Percentiles rank a stretch among this genome's conserved stretches.
Conservation (phyloP, 208 protist genomes). For the Entamoeba dispar region DNA sequence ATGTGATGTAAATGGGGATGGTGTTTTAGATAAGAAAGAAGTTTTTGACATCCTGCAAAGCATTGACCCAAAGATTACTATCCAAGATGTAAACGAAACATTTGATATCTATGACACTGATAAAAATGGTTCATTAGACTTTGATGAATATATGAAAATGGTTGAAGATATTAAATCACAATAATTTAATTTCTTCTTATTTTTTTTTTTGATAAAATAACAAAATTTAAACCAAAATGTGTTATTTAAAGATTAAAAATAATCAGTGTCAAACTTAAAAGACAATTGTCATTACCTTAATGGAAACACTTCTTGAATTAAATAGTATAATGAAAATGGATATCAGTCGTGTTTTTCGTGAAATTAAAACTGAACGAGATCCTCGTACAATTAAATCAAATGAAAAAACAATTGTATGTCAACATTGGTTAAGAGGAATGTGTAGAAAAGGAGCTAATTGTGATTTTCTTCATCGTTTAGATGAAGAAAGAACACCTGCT, state of each 20-base stretch:
- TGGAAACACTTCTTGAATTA: too few species aligned
- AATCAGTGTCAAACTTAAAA: too few species aligned
- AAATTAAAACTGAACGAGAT: background rate
- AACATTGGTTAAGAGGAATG: slow-evolving; percentile 37
- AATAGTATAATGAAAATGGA: too few species aligned
- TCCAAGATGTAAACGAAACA: background rate
- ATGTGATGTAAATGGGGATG: background rate
- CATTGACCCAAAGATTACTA: background rate
- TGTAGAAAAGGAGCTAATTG: slow-evolving; percentile 42
- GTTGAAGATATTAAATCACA: too few species aligned
- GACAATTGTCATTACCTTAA: too few species aligned
- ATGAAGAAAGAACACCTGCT: slow-evolving; percentile 31
- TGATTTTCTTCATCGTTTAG: slow-evolving; percentile 39
- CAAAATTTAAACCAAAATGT: too few species aligned
- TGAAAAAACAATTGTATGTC: slow-evolving; percentile 27
- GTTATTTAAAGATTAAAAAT: too few species aligned
- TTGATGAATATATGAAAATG: background rate
- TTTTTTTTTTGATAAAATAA: too few species aligned
- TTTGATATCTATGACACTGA: background rate
- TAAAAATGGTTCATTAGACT: background rate
- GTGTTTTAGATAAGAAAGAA: background rate
- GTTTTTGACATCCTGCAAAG: background rate
- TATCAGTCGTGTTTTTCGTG: too few species aligned
- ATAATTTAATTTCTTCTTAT: too few species aligned
- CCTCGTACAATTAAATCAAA: background rate